Conservation (phyloP, 1,284 basidiomycete genomes). For the Ceraceosorus guamensis region DNA sequence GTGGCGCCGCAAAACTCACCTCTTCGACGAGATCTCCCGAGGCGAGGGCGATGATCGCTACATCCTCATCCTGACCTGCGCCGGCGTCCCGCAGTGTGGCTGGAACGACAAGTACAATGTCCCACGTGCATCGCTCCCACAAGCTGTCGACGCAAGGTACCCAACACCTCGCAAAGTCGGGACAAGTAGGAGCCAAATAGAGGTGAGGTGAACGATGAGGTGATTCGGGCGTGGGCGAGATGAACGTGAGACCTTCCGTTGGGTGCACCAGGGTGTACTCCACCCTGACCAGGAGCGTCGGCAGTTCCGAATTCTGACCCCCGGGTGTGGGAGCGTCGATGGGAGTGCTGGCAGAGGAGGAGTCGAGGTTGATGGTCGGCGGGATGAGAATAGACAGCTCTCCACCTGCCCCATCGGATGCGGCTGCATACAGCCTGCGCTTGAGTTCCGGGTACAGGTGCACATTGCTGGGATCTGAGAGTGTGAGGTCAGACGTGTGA, state of each 20-base stretch:
- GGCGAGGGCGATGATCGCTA: constrained; percentile 66
- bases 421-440: constrained; percentile 78
- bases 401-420: constrained; percentile 83
- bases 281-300: constrained; percentile 68
- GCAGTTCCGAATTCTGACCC: constrained; percentile 56
- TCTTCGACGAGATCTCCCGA: constrained; percentile 65
- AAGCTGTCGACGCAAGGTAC: constrained; percentile 90
- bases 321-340: constrained; percentile 18
- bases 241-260: constrained; percentile 77
- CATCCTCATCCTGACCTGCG: constrained; percentile 36
- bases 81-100: constrained; percentile 48
- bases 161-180: constrained; percentile 90
- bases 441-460: constrained; percentile 89
- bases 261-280: constrained; percentile 73
- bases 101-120: constrained; percentile 91
- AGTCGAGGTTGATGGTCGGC: constrained; percentile 52
- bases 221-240: constrained; percentile 68
- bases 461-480: constrained; percentile 62
- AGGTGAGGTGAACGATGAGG: constrained; percentile 78
- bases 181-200: constrained; percentile 79
- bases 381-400: constrained; percentile 87
- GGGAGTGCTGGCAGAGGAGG: constrained; percentile 1
- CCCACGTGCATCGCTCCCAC: constrained; percentile 98
- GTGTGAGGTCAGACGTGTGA: constrained; percentile 64
- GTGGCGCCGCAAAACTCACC: constrained; percentile 4